Conservation (phyloP, 495 filamentous ascomycete genomes). For the Xylaria telfairii region DNA sequence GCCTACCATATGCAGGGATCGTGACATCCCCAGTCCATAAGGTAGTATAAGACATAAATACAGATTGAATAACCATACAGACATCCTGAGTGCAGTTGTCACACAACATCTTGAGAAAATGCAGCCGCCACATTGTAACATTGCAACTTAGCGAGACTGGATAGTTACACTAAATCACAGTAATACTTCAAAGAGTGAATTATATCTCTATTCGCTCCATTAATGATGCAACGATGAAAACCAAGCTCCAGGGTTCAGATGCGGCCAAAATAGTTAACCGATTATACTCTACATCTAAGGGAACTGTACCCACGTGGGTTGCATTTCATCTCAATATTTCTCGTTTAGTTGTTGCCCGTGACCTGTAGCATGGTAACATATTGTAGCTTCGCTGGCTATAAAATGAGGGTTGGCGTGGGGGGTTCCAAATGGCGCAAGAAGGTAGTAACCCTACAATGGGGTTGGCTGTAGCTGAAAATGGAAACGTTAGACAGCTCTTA, state of each 20-base stretch:
- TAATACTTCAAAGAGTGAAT: too few species aligned
- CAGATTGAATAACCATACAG: not conserved
- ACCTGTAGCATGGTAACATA: not conserved
- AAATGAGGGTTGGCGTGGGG: not conserved
- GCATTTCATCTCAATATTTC: not conserved
- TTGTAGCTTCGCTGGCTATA: not conserved
- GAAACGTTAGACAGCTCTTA: not conserved
- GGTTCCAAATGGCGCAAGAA: not conserved
- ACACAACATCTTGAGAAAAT: not conserved
- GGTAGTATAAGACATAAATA: too few species aligned
- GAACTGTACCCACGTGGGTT: not conserved
- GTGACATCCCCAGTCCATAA: too few species aligned
- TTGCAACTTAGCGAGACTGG: not conserved
- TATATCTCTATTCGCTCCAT: not conserved
- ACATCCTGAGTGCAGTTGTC: not conserved
- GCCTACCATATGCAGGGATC: too few species aligned
- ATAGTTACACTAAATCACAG: not conserved
- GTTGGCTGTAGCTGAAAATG: not conserved
- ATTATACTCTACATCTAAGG: not conserved
- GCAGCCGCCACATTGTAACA: not conserved
- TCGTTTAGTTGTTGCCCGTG: not conserved
- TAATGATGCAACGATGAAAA: not conserved
- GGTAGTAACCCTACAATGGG: not conserved
- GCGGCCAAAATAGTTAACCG: not conserved
- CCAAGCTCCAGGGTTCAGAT: not conserved